Evolutionary conservation across 2,329 filamentous ascomycete species (phyloP), one percentile per base, ranked within the genome.

Genomic region (Beauveria rudraprayagi): DNA sequence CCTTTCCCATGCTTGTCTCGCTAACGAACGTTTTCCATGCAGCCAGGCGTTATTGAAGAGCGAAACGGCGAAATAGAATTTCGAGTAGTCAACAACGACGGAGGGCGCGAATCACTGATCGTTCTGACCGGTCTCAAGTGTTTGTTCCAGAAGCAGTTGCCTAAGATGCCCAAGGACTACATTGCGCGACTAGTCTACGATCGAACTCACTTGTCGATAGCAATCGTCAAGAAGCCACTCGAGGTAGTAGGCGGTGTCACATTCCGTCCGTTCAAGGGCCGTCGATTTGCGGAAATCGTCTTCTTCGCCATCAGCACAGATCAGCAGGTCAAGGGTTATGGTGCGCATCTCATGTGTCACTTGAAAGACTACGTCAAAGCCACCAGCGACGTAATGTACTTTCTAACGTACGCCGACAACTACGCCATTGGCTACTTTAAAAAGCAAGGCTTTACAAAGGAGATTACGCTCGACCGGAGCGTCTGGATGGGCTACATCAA

Each of bases 401-500:
- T 99, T 74, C 81, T 99, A 2, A 99, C 94, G 1, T 99, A 99
- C 70, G 94, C 94, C 65, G 94, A 99, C 74, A 99, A 99, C 74
- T 97, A 97, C 70, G 94, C 94, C 44, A 99, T 96, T 66, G 94
- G 94, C 11, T 99, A 97, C 74, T 99, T 99, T 76, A 96, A 97
- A 75, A 99, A 99, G 73, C 94, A 99, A 72, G 94, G 94, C 0
- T 99, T 99, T 71, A 97, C 94, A 1, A 99, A 99, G 73, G 93
- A 99, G 69, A 97, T 99, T 65, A 96, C 92, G 0, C 84, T 99
- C 1, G 90, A 94, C 62, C 89, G 87, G 69, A 86, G 88, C 2
- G 87, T 91, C 3, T 99, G 94, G 94, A 97, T 97, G 94, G 94
- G 94, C 3, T 99, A 97, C 70, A 99, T 99, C 78, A 99, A 99